Evolutionary conservation across 164 flowering plant genomes (phyloP).

Genomic region (Aristolochia californica): DNA sequence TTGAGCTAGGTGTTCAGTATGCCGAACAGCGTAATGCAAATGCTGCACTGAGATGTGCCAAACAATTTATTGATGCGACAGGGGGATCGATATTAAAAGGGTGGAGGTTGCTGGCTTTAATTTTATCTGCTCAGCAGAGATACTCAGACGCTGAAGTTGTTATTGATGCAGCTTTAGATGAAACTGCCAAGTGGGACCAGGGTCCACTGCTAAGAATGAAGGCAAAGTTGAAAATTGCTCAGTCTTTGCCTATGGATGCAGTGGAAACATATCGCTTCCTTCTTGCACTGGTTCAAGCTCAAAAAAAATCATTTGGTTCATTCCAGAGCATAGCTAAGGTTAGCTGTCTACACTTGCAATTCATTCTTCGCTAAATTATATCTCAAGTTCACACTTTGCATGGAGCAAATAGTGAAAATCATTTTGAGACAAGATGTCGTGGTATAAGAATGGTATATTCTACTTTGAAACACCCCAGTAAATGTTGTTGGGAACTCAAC

Average conservation of each 20-base stretch:
- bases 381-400: no score
- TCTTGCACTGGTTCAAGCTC: slow-evolving; percentile 93
- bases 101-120: slow-evolving; percentile 84
- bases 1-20: slow-evolving; percentile 70
- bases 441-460: no score
- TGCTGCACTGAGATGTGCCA: slow-evolving; percentile 73
- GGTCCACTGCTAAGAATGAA: slow-evolving; percentile 84
- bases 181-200: slow-evolving; percentile 97
- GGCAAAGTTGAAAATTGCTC: slow-evolving; percentile 69
- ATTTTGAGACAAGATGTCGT: no score
- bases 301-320: slow-evolving; percentile 66
- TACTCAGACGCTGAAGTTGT: slow-evolving; percentile 83
- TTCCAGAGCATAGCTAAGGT: slow-evolving; percentile 43
- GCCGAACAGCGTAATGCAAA: slow-evolving; percentile 72
- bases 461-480: no score
- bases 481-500: no score
- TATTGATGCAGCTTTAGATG: slow-evolving; percentile 89
- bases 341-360: slow-evolving; percentile 1
- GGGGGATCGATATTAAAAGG: slow-evolving; percentile 83
- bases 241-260: slow-evolving; percentile 68
- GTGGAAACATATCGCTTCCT: slow-evolving; percentile 76
- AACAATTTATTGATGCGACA: slow-evolving; percentile 65
- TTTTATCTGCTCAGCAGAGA: slow-evolving; percentile 81
- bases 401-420: no score
- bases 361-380: neutral